Base-by-base conservation (phyloP, 2,329 filamentous ascomycete genomes). In the Pseudonectria foliicola region DNA sequence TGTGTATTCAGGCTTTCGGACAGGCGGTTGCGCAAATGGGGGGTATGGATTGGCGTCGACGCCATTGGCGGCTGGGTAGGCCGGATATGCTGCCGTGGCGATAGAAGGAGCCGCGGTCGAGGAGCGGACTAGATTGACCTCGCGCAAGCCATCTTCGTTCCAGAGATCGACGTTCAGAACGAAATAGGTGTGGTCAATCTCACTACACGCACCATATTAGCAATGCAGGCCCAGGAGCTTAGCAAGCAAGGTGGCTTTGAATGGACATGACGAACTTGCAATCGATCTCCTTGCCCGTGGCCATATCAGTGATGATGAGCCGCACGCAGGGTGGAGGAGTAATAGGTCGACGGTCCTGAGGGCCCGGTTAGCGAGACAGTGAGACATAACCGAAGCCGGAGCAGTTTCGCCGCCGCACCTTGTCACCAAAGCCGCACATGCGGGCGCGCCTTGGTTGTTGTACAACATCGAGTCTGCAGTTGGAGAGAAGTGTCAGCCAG, bases 341-440 rank as follows among this genome's bases (percentile, higher is more conserved):
- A 50, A 98, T 95, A 16, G 92, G 92, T 45, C 92, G 77, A 46
- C 92, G 85, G 61, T 98, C 92, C 85, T 94, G 53, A 37, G 33
- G 10, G 27, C 3, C 18, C 14, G 25, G 31, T 40, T 36, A 40
- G 35, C 37, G 13, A 44, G 39, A 29, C 2, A 12, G n/a, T 13
- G 18, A 18, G 15, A 13, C n/a, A 27, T 8, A 24, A n/a, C 12
- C 13, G 25, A 30, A 27, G 12, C n/a, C n/a, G n/a, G n/a, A n/a
- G 10, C 28, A 16, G 13, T 18, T n/a, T 30, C 21, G 31, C 13
- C 39, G 37, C 50, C 66, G 37, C 64, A 92, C 86, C 75, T 96
- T 98, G 68, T 98, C 92, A 43, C 92, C 92, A 65, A 96, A 98
- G 7, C 92, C 92, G 66, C 92, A 98, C 92, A 96, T 96, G 42